These are phyloP conservation scores for Termitomyces titanicus DNA, from an alignment of 768 basidiomycete species.

Conservation along the genomic window DNA sequence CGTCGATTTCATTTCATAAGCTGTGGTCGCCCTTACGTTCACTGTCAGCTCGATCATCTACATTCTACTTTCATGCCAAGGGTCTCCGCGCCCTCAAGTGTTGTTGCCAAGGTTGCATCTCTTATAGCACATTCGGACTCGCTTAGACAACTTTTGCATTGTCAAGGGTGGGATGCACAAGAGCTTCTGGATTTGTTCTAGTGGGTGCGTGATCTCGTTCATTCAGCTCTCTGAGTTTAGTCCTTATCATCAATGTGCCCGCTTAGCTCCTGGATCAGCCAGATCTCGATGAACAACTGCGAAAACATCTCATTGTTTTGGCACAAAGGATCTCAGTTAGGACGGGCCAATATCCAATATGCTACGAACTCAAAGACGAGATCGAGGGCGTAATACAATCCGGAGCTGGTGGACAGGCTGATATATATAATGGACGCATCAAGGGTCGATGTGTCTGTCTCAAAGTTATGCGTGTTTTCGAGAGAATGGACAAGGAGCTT, in stretches of 20 bases:
- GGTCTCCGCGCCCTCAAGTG: neutral
- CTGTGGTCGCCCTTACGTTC: too few relatives aligned
- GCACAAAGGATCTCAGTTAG: neutral
- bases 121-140: neutral
- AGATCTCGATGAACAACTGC: neutral
- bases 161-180: neutral
- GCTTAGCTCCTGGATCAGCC: neutral
- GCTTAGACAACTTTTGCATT: neutral
- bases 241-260: neutral
- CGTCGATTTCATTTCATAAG: too few relatives aligned
- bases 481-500: neutral
- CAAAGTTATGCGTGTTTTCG: neutral
- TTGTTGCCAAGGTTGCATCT: neutral
- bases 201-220: neutral
- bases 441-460: neutral
- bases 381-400: neutral
- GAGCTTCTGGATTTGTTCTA: neutral
- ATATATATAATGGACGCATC: slow-evolving; percentile 2
- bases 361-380: neutral
- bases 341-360: neutral
- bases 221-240: neutral
- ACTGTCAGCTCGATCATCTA: too few relatives aligned
- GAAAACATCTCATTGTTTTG: neutral
- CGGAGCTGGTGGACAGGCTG: neutral
- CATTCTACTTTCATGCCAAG: too few relatives aligned